A percentile compares a stretch with the other conserved stretches of the same genome.
phyloP scores from a whole-genome alignment of 495 filamentous ascomycete species.

The Xylaria bambusicola region DNA sequence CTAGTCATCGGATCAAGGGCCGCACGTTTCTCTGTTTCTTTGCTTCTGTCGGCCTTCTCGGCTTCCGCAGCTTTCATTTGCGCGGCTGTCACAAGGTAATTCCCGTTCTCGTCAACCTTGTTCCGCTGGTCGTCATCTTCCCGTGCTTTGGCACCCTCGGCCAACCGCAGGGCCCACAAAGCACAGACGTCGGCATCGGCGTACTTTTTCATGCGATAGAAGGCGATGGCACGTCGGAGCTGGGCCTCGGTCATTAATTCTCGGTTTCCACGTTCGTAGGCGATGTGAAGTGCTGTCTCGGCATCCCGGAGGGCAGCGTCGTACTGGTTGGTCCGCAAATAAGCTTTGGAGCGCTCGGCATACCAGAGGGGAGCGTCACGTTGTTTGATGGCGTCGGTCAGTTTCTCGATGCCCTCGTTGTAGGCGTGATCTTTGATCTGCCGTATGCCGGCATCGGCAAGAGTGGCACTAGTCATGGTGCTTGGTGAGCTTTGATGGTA shows the following conservation, averaged over 20 bases:
- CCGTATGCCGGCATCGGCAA: conserved; percentile 46
- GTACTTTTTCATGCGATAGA: conserved; percentile 69
- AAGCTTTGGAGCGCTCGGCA: conserved; percentile 82
- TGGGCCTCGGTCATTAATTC: conserved; percentile 81
- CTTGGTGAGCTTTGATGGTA: not conserved
- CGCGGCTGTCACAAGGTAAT: conserved; percentile 43
- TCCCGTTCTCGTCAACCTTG: conserved; percentile 41
- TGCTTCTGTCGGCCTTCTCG: too few species aligned
- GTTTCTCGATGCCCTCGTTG: conserved; percentile 65
- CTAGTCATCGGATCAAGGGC: conserved; percentile 6
- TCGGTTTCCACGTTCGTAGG: conserved; percentile 71
- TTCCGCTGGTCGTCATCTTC: conserved; percentile 45
- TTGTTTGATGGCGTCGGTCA: conserved; percentile 71
- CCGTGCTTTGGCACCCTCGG: conserved; percentile 44
- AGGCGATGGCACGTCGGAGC: conserved; percentile 73
- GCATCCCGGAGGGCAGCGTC: conserved; percentile 74
- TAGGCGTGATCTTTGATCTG: conserved; percentile 73
- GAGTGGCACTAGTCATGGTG: conserved; percentile 27
- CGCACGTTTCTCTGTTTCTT: too few species aligned
- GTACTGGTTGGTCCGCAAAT: conserved; percentile 59
- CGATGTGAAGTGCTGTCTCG: conserved; percentile 71
- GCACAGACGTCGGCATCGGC: conserved; percentile 78
- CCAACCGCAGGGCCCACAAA: conserved; percentile 60
- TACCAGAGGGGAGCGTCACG: conserved; percentile 79
- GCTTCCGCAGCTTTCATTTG: too few species aligned